Conservation (phyloP, 2,329 filamentous ascomycete species). For the Helotiales sp. region DNA sequence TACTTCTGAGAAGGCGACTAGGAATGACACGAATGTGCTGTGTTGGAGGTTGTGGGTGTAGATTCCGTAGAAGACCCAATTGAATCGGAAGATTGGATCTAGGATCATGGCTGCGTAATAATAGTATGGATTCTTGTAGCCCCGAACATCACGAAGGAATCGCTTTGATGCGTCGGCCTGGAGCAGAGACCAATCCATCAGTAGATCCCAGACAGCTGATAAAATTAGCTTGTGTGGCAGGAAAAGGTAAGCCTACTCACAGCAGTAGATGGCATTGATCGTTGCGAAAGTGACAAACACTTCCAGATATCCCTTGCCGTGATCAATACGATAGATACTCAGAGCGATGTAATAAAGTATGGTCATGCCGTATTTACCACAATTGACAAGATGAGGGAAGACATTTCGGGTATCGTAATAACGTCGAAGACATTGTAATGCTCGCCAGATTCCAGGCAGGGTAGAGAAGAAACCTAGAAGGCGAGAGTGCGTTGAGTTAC, state of each 20-base stretch:
- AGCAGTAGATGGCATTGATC: slow-evolving; percentile 84
- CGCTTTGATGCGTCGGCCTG: slow-evolving; percentile 72
- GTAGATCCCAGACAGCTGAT: slow-evolving; percentile 83
- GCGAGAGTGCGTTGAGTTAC: slow-evolving; percentile 85
- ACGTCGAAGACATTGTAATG: slow-evolving; percentile 87
- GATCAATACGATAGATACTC: slow-evolving; percentile 81
- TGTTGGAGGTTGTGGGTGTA: slow-evolving; percentile 82
- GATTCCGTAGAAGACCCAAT: slow-evolving; percentile 90
- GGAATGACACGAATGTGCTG: slow-evolving; percentile 79
- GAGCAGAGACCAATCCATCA: slow-evolving; percentile 95
- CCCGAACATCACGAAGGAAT: slow-evolving; percentile 77
- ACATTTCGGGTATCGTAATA: slow-evolving; percentile 84
- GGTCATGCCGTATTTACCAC: slow-evolving; percentile 86
- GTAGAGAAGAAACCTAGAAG: slow-evolving; percentile 84
- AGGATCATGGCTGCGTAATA: slow-evolving; percentile 87
- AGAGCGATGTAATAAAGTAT: slow-evolving; percentile 80
- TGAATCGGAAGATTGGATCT: slow-evolving; percentile 84
- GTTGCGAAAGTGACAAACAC: slow-evolving; percentile 80
- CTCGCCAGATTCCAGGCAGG: slow-evolving; percentile 87
- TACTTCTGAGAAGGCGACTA: slow-evolving; percentile 79
- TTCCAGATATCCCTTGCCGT: slow-evolving; percentile 60
- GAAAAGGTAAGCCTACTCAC: slow-evolving; percentile 51
- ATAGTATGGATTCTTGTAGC: slow-evolving; percentile 76
- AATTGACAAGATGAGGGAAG: slow-evolving; percentile 92
- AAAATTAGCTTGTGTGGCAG: not conserved